phyloP scores from a whole-genome alignment of 192 early-diverging fungal species.

The Neocallimastix lanati region DNA sequence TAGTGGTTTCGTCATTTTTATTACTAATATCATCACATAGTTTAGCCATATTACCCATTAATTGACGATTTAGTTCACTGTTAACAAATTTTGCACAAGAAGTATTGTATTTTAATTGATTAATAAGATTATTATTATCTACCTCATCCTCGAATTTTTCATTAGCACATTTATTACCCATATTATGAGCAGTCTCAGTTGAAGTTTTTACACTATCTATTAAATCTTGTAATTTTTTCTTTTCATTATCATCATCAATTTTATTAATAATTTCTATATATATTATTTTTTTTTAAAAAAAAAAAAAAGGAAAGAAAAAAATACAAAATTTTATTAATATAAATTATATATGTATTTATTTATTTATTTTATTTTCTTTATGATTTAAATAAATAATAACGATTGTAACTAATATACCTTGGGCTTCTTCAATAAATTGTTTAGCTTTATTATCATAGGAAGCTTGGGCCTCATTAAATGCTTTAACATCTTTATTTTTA shows the following conservation, averaged over 20 bases:
- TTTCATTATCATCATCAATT: not conserved
- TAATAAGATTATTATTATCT: not conserved
- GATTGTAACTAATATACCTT: too few relatives aligned
- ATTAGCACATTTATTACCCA: not conserved
- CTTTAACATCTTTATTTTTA: not conserved
- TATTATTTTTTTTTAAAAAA: too few relatives aligned
- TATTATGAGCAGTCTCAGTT: not conserved
- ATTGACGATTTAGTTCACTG: not conserved
- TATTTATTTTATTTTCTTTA: too few relatives aligned
- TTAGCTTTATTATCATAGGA: not conserved
- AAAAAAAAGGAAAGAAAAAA: too few relatives aligned
- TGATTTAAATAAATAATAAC: too few relatives aligned
- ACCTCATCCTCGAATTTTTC: not conserved
- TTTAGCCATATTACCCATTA: not conserved
- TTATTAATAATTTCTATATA: not conserved
- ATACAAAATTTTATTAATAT: too few relatives aligned
- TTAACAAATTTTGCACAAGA: not conserved
- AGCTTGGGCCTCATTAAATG: not conserved
- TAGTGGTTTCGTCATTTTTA: not conserved
- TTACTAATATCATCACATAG: not conserved
- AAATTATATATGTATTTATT: too few relatives aligned
- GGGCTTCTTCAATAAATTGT: not conserved
- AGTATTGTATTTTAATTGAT: not conserved
- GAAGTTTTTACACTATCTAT: not conserved
- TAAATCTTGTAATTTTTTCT: not conserved